Percentiles rank a stretch among this genome's conserved stretches.
These are phyloP conservation scores for Backusella sp. DNA, from an alignment of 192 early-diverging fungal species.

Conservation along the genomic window DNA sequence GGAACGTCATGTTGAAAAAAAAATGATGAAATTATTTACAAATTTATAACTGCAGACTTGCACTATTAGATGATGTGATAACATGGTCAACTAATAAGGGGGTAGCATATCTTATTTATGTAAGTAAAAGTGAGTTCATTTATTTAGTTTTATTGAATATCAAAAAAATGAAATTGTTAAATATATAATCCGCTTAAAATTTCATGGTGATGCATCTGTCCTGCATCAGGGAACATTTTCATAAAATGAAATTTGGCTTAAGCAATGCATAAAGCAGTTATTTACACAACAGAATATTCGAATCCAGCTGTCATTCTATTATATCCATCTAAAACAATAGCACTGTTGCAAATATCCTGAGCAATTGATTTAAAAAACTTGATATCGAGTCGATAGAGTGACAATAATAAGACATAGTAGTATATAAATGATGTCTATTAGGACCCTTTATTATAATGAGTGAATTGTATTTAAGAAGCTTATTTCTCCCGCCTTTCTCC, in stretches of 20 bases:
- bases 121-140: no score
- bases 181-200: not conserved
- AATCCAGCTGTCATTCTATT: not conserved
- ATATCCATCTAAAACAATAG: not conserved
- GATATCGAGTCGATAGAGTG: not conserved
- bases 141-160: no score
- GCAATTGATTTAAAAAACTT: no score
- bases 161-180: not conserved
- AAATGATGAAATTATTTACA: no score
- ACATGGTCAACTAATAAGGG: no score
- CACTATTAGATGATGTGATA: no score
- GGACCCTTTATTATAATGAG: not conserved
- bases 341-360: not conserved
- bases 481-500: not conserved
- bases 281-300: not conserved
- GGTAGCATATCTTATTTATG: no score
- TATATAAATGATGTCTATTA: not conserved
- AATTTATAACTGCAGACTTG: no score
- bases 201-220: not conserved
- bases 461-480: not conserved
- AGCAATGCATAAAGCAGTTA: not conserved
- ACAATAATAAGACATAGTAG: not conserved
- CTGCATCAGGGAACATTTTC: not conserved
- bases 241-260: slow-evolving; percentile 5
- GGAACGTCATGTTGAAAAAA: no score